Conservation (phyloP, 306 rosid genomes). For the Rubus parviflorus region DNA sequence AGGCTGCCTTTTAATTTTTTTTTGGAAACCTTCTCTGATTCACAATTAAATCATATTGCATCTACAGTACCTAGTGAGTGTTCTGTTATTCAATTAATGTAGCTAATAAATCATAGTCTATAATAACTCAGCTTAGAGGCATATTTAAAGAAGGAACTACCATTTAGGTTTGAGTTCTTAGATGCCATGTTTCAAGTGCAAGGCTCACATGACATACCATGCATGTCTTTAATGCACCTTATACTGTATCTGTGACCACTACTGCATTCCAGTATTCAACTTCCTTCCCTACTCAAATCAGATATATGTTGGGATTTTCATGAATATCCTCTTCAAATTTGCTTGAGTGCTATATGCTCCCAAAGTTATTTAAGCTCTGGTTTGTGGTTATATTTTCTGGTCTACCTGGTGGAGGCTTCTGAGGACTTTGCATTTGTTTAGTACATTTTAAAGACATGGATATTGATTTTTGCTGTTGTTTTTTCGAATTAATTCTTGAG, state of each 20-base stretch:
- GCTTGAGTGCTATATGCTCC: background rate
- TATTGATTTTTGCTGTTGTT: background rate
- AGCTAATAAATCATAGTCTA: background rate
- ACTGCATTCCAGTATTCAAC: background rate
- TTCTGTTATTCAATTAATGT: background rate
- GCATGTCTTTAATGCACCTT: background rate
- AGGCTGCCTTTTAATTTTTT: slow-evolving; percentile 1
- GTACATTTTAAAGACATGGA: background rate
- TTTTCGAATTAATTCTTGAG: background rate
- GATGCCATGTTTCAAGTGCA: background rate
- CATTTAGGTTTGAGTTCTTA: background rate
- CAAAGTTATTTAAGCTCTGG: background rate
- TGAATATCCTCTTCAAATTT: background rate
- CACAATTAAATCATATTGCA: slow-evolving; percentile 14
- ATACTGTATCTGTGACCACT: background rate
- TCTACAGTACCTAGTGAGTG: slow-evolving; percentile 12
- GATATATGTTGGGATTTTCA: background rate
- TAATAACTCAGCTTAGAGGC: background rate
- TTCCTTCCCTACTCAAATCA: background rate
- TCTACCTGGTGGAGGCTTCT: background rate
- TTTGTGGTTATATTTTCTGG: slow-evolving; percentile 1
- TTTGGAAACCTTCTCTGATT: background rate
- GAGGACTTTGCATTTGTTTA: background rate
- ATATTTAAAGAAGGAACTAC: background rate
- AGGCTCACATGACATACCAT: background rate